A percentile compares a stretch with the other conserved stretches of the same genome.
These are phyloP conservation scores for Wickerhamiella lipophila DNA, from an alignment of 805 yeast species.

Conservation along the genomic window DNA sequence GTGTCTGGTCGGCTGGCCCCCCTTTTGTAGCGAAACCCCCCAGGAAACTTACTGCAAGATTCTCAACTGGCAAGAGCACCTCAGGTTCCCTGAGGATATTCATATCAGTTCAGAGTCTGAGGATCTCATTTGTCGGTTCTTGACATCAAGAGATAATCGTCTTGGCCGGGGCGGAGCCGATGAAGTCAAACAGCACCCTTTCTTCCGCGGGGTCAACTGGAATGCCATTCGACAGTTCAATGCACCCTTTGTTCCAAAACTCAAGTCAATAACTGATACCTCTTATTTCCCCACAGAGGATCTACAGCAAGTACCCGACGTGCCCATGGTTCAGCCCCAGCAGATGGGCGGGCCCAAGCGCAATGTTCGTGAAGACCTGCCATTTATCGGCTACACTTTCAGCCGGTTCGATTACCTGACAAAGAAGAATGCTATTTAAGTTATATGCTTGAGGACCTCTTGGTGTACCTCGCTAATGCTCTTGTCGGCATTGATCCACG, in stretches of 20 bases:
- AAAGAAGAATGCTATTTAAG: slow-evolving; percentile 28
- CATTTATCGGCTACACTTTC: slow-evolving; percentile 94
- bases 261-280: slow-evolving; percentile 87
- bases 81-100: slow-evolving; percentile 82
- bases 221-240: slow-evolving; percentile 71
- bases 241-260: slow-evolving; percentile 88
- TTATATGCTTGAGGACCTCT: slow-evolving; percentile 4
- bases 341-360: slow-evolving; percentile 47
- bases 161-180: slow-evolving; percentile 88
- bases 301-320: slow-evolving; percentile 84
- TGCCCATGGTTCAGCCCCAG: slow-evolving; percentile 43
- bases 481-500: slow-evolving; percentile 47
- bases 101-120: slow-evolving; percentile 82
- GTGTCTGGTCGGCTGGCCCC: slow-evolving; percentile 95
- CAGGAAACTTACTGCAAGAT: slow-evolving; percentile 89
- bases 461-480: slow-evolving; percentile 42
- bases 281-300: slow-evolving; percentile 97
- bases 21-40: slow-evolving; percentile 88
- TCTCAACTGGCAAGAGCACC: slow-evolving; percentile 77
- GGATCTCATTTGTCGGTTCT: slow-evolving; percentile 63
- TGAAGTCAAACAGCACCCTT: slow-evolving; percentile 81
- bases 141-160: slow-evolving; percentile 68
- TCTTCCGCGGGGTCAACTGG: slow-evolving; percentile 95
- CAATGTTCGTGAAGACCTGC: slow-evolving; percentile 73
- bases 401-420: slow-evolving; percentile 89